Conservation (phyloP, 1,139 yeast genomes). For the Insectozyma bohioensis region DNA sequence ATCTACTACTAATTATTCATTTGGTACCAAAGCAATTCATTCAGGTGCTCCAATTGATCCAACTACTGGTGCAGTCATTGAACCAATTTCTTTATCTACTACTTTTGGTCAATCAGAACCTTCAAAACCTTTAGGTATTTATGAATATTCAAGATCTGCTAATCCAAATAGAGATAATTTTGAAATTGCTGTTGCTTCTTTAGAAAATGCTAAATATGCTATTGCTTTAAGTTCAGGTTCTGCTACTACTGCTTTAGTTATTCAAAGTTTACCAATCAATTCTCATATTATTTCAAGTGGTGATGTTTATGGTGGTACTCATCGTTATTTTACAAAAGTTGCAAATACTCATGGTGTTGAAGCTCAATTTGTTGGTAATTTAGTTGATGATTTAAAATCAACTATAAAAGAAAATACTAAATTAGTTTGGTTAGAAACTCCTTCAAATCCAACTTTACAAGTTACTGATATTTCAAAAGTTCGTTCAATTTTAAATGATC, state of each 20-base stretch:
- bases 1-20: constrained; percentile 34
- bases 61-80: constrained; percentile 83
- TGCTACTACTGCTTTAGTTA: constrained; percentile 77
- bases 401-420: constrained; percentile 62
- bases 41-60: constrained; percentile 77
- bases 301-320: constrained; percentile 93
- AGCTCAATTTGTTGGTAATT: constrained; percentile 65
- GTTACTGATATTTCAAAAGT: constrained; percentile 71
- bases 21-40: constrained; percentile 83
- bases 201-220: constrained; percentile 77
- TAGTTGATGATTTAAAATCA: constrained; percentile 57
- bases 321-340: constrained; percentile 85
- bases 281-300: constrained; percentile 80
- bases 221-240: constrained; percentile 84
- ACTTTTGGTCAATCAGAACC: constrained; percentile 84
- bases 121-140: constrained; percentile 72
- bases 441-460: constrained; percentile 82
- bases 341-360: constrained; percentile 78
- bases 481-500: constrained; percentile 48
- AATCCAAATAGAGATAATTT: constrained; percentile 88
- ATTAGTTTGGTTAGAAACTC: constrained; percentile 87
- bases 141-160: constrained; percentile 84
- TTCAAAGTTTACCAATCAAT: constrained; percentile 72
- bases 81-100: constrained; percentile 81
- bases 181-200: constrained; percentile 76